Evolutionary conservation across 2,329 filamentous ascomycete species (phyloP).

Genomic region (Penicillium sp.): DNA sequence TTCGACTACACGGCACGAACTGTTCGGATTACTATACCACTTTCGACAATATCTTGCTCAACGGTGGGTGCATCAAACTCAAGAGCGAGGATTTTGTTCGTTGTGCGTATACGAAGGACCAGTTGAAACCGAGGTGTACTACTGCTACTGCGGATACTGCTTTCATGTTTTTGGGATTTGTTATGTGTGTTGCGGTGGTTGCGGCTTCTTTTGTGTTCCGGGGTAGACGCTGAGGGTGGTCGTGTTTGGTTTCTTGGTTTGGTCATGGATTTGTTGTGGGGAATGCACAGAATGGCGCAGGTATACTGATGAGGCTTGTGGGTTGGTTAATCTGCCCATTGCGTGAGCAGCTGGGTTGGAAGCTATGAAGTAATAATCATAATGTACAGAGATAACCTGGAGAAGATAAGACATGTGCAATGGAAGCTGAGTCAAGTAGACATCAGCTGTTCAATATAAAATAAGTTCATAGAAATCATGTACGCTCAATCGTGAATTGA

Average conservation of each 20-base stretch:
- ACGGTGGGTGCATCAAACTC: too few species aligned
- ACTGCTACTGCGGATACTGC: too few species aligned
- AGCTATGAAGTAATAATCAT: neutral
- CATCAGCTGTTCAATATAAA: neutral
- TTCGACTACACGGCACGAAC: too few species aligned
- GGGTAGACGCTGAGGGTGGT: neutral
- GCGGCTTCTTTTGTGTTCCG: slow-evolving; percentile 8
- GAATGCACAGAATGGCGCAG: neutral
- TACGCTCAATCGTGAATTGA: slow-evolving; percentile 62
- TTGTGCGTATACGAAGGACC: too few species aligned
- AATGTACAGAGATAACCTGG: slow-evolving; percentile 6
- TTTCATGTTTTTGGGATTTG: too few species aligned
- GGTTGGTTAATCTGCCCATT: neutral
- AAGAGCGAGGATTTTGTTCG: too few species aligned
- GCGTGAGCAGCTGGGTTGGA: neutral
- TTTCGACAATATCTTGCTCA: too few species aligned
- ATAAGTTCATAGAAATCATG: slow-evolving; percentile 24
- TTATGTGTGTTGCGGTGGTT: neutral
- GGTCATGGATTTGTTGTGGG: neutral
- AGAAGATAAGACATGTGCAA: neutral
- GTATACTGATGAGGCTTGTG: neutral
- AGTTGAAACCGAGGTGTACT: too few species aligned
- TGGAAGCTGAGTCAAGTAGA: neutral
- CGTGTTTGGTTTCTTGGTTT: neutral
- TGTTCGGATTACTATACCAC: too few species aligned